Conservation (phyloP, 2,329 filamentous ascomycete genomes). For the Sclerotinia borealis region DNA sequence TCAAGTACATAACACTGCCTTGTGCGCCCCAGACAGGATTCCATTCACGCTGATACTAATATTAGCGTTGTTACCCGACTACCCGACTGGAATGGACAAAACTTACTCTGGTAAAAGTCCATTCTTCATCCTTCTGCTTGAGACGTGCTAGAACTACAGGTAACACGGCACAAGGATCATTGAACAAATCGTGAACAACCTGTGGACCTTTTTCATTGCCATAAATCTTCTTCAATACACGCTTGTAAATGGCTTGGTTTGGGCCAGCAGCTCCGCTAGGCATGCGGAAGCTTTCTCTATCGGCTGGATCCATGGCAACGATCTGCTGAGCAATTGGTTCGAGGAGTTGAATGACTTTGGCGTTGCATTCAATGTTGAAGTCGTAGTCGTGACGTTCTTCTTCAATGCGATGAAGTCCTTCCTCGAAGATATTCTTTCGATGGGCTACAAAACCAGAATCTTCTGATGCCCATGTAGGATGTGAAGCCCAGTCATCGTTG, state of each 20-base stretch:
- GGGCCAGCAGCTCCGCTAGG: constrained; percentile 81
- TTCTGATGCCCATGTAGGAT: constrained; percentile 97
- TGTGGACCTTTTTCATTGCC: constrained; percentile 75
- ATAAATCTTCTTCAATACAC: constrained; percentile 96
- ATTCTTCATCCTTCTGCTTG: constrained; percentile 95
- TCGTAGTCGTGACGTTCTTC: constrained; percentile 98
- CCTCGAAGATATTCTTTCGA: constrained; percentile 92
- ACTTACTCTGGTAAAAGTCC: constrained; percentile 76
- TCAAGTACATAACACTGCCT: constrained; percentile 90
- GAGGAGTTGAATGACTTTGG: constrained; percentile 90
- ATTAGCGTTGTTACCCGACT: constrained; percentile 4
- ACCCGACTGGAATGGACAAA: not conserved
- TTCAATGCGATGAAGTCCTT: constrained; percentile 90
- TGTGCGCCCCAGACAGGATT: constrained; percentile 98
- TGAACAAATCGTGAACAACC: constrained; percentile 82
- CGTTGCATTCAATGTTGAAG: constrained; percentile 93
- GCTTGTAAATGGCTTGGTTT: constrained; percentile 93
- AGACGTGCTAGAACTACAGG: constrained; percentile 82
- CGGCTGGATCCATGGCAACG: constrained; percentile 66
- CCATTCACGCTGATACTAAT: constrained; percentile 69
- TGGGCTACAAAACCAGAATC: constrained; percentile 97
- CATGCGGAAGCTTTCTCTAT: constrained; percentile 70
- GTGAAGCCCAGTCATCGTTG: constrained; percentile 97
- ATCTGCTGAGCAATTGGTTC: constrained; percentile 92
- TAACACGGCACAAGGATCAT: constrained; percentile 76